phyloP scores from a whole-genome alignment of 78 protist species.

The Salpingoeca rosetta region DNA sequence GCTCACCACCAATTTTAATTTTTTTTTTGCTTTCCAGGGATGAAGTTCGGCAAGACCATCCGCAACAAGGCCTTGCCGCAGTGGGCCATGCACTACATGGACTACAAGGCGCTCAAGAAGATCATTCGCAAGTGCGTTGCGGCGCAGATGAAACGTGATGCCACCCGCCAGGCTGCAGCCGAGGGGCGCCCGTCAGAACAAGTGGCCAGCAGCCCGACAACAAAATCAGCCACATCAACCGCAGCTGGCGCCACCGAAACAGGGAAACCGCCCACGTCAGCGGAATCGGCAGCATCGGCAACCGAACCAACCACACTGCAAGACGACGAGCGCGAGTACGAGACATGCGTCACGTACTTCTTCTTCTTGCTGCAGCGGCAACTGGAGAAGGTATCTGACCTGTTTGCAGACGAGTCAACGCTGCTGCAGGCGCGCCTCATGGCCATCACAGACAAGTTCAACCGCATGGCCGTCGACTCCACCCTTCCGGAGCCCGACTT shows the following conservation, averaged over 20 bases:
- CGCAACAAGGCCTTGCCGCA: background rate
- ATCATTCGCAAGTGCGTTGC: background rate
- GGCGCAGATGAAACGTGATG: too few species aligned
- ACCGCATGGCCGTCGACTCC: background rate
- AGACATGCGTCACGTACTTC: background rate
- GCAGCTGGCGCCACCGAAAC: too few species aligned
- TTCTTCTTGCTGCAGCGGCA: background rate
- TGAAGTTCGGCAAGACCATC: background rate
- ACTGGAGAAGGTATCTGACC: background rate
- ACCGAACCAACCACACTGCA: too few species aligned
- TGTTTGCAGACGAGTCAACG: background rate
- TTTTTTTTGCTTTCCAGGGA: background rate
- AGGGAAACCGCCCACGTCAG: too few species aligned
- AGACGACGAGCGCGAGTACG: background rate
- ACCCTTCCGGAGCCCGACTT: background rate
- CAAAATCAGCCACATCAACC: too few species aligned
- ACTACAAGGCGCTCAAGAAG: background rate
- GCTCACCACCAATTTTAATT: background rate
- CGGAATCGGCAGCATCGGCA: too few species aligned
- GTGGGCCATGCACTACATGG: background rate
- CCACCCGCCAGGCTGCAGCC: too few species aligned
- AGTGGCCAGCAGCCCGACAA: too few species aligned
- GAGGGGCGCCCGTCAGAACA: too few species aligned
- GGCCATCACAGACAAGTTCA: background rate
- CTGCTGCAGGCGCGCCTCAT: background rate